A percentile compares a stretch with the other conserved stretches of the same genome.
These are phyloP conservation scores for Flammula alnicola DNA, from an alignment of 1,284 basidiomycete genomes.

Conservation along the genomic window DNA sequence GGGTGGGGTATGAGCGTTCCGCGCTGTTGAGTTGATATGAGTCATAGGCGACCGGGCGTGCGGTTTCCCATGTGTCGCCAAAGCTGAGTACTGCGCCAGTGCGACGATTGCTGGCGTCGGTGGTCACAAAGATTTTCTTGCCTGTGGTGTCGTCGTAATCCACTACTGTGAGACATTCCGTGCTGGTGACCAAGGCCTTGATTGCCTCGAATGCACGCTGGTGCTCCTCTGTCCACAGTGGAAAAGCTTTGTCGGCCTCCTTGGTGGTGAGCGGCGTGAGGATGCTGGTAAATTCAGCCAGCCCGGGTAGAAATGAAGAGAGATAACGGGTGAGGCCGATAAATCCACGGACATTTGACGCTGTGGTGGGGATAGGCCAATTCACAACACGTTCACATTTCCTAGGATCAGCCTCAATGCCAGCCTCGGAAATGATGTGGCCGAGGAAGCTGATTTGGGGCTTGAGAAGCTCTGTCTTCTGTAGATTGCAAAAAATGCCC, in stretches of 20 bases:
- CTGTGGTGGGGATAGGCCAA: constrained; percentile 37
- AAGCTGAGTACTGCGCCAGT: constrained; percentile 40
- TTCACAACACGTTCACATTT: constrained; percentile 37
- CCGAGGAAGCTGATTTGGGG: constrained; percentile 34
- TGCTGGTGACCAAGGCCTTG: constrained; percentile 34
- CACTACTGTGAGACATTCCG: constrained; percentile 34
- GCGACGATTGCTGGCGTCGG: constrained; percentile 37
- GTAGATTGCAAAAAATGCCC: constrained; percentile 18
- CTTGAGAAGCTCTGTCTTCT: constrained; percentile 36
- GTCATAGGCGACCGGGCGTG: constrained; percentile 39
- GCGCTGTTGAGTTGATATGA: constrained; percentile 33
- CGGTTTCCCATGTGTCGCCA: constrained; percentile 34
- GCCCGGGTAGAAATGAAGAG: constrained; percentile 35
- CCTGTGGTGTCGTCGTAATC: constrained; percentile 34
- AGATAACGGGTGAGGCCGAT: constrained; percentile 44
- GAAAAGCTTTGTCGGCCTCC: constrained; percentile 30
- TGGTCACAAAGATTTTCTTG: constrained; percentile 42
- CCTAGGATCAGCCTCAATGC: constrained; percentile 36
- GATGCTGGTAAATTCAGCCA: constrained; percentile 36
- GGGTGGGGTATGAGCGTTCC: constrained; percentile 37
- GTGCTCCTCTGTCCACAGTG: constrained; percentile 35
- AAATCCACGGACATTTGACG: constrained; percentile 37
- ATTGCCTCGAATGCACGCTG: constrained; percentile 42
- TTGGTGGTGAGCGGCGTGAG: constrained; percentile 38
- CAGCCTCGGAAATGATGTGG: constrained; percentile 35